Evolutionary conservation across 2,329 filamentous ascomycete genomes (phyloP), one percentile per base, ranked within the genome.

Genomic region (Xylaria digitata): DNA sequence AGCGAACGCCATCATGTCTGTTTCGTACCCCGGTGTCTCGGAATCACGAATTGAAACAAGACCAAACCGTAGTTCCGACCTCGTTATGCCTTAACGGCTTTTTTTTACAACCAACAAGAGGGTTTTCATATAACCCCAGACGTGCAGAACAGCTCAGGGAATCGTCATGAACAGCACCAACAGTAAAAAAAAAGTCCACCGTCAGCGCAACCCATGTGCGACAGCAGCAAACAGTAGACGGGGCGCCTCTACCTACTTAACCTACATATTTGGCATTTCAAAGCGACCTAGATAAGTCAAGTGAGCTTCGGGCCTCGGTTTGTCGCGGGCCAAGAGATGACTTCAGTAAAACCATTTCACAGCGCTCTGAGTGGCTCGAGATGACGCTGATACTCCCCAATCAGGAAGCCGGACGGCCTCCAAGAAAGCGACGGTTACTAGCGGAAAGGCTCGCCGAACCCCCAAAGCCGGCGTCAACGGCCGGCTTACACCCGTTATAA

Each of bases 261-360:
- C 26, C 26, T 37, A 37, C 59, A 52, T 62, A 54, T 26, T 19
- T 65, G 45, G 45, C n/a, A 53, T 60, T 45, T 55, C 43, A 42
- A 63, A 59, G 54, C 42, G 13, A 43, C 19, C n/a, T 30, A 49
- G 3, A 32, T 17, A 13, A 1, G 46, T n/a, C 37, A 45, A 26
- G 34, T 40, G 60, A 59, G 42, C 45, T 26, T 49, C 30, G 26
- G 26, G 23, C 23, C 40, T 70, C 67, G 67, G 67, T 54, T 70
- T 70, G 67, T 65, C 49, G 62, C 67, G 67, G 67, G 64, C 64
- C 61, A 60, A 54, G 49, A 2, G 17, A 48, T 17, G 34, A 56
- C 52, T 34, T 67, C 17, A 23, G 49, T 32, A 13, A 63, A 48
- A 23, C 11, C 37, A 48, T 61, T 34, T 42, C 19, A 21, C 21